Evolutionary conservation across 805 yeast genomes (phyloP).

Genomic region (Blastobotrys muscicola): DNA sequence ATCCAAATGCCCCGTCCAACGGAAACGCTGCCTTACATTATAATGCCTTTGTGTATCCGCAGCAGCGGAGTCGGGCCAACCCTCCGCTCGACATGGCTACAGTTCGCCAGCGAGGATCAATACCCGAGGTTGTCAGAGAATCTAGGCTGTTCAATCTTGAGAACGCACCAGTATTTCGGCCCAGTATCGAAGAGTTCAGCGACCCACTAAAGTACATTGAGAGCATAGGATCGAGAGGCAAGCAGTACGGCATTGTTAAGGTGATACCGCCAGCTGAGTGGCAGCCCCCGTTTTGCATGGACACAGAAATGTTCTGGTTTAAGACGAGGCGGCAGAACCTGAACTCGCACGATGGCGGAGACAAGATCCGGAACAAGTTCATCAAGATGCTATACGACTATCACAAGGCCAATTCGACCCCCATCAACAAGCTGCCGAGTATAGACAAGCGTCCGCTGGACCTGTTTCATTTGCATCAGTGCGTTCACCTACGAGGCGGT

Average conservation of each 20-base stretch:
- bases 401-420: conserved; percentile 27
- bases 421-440: conserved; percentile 43
- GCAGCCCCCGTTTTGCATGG: conserved; percentile 31
- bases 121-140: background rate
- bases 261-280: conserved; percentile 44
- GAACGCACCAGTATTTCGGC: conserved; percentile 39
- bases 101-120: conserved; percentile 7
- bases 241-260: conserved; percentile 58
- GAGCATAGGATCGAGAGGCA: conserved; percentile 39
- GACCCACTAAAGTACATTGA: conserved; percentile 56
- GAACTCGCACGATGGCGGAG: conserved; percentile 33
- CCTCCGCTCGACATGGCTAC: conserved; percentile 34
- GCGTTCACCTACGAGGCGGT: conserved; percentile 61
- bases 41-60: conserved; percentile 40
- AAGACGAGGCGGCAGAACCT: conserved; percentile 40
- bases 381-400: conserved; percentile 38
- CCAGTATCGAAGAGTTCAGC: conserved; percentile 40
- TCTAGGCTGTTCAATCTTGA: conserved; percentile 11
- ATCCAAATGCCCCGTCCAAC: no score
- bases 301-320: conserved; percentile 40
- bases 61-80: conserved; percentile 35
- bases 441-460: conserved; percentile 61
- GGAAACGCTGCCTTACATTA: conserved; percentile 20
- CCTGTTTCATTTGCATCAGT: conserved; percentile 45
- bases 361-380: conserved; percentile 38